Base-by-base conservation (phyloP, 2,329 filamentous ascomycete genomes). In the Trichoderma citrinoviride region DNA sequence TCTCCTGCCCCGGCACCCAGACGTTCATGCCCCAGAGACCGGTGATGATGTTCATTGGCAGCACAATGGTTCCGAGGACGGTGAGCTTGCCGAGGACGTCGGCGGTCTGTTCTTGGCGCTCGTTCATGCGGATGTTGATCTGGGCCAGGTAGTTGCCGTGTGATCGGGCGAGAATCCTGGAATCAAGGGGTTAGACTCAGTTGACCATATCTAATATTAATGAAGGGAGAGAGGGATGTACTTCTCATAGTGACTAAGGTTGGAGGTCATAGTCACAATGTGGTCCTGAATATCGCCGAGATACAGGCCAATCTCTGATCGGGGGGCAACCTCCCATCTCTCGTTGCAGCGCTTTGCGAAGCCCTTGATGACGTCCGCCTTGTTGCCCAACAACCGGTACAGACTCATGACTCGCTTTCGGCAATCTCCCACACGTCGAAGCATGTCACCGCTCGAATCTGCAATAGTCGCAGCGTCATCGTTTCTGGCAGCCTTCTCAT, bases 21-120 rank as follows among this genome's bases (percentile, higher is more conserved):
- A 94, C 91, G 82, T 99, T 99, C 94, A 98, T 98, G 58, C 94
- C 95, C 93, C 94, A 99, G 72, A 98, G 87, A 70, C 95, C 95
- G 2, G 95, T 98, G 72, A 99, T 94, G 74, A 99, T 96, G 76
- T 99, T 99, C 93, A 99, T 97, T 12, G 95, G 95, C 64, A 99
- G 81, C 3, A 99, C 94, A 70, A 99, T 98, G 6, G 95, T 99
- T 69, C 95, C 95, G 1, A 99, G 83, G 1, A 99, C 95, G 0
- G 95, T 98, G 66, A 99, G 85, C 77, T 95, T 97, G 68, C 93
- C 93, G 14, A 99, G 85, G 1, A 97, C 93, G 75, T 99, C 94
- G 46, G 93, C 92, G 1, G 95, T 99, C 79, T 96, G 89, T 77
- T 99, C 94, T 75, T 96, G 92, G 53, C 95, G 89, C 81, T 98